Evolutionary conservation across 371 early-diverging fungal species (phyloP).

Genomic region (Chytridiales sp.): DNA sequence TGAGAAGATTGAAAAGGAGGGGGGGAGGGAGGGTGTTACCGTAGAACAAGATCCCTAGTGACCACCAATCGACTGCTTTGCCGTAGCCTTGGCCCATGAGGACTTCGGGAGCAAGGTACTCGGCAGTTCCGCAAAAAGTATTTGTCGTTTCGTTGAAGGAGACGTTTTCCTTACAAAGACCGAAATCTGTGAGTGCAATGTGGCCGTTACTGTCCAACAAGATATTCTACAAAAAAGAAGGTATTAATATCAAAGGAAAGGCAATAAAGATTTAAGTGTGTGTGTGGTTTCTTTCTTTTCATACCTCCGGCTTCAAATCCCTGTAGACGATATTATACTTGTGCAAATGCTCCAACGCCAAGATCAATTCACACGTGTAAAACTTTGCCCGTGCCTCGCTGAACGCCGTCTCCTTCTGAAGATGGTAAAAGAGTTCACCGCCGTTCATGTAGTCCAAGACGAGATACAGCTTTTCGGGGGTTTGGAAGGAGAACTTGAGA

Average conservation of each 20-base stretch:
- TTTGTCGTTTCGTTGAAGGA: conserved; percentile 60
- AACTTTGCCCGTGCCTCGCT: conserved; percentile 67
- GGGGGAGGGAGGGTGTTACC: too few species aligned
- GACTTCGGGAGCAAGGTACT: conserved; percentile 96
- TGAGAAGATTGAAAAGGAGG: too few species aligned
- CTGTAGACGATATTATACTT: conserved; percentile 60
- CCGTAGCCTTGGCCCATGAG: conserved; percentile 77
- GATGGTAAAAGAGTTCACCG: conserved; percentile 58
- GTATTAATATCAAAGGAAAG: background rate
- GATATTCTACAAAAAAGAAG: conserved; percentile 36
- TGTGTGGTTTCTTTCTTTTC: conserved; percentile 59
- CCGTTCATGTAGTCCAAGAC: conserved; percentile 83
- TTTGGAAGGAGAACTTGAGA: conserved; percentile 64
- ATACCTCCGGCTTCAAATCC: conserved; percentile 42
- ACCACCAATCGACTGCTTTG: conserved; percentile 94
- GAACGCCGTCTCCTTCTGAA: conserved; percentile 43
- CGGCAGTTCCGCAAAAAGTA: conserved; percentile 96
- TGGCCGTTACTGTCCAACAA: conserved; percentile 61
- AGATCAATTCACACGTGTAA: conserved; percentile 57
- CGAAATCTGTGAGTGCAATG: conserved; percentile 78
- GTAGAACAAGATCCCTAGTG: conserved; percentile 90
- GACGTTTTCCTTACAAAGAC: conserved; percentile 69
- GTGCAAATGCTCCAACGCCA: conserved; percentile 63
- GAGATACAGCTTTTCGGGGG: conserved; percentile 73
- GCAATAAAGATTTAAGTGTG: background rate